Conservation (phyloP, 257 asterid species). For the Scutellaria barbata region DNA sequence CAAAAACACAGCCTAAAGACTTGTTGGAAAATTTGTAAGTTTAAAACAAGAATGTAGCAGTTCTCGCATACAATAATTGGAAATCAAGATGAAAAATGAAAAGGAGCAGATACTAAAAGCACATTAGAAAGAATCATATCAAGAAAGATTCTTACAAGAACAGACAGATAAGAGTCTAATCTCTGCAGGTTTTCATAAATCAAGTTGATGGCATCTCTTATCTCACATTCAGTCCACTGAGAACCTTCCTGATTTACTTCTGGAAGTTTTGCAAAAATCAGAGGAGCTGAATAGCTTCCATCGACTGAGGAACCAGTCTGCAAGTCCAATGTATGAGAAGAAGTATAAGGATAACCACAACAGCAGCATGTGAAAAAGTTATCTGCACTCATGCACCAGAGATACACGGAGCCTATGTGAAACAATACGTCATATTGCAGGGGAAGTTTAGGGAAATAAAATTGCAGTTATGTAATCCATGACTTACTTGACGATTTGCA, state of each 20-base stretch:
- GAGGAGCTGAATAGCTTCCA: constrained; percentile 82
- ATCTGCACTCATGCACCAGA: constrained; percentile 16
- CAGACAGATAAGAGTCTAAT: constrained; percentile 79
- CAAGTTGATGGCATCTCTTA: constrained; percentile 76
- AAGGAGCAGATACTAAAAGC: constrained; percentile 15
- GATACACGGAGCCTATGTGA: constrained; percentile 17
- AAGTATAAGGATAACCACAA: constrained; percentile 5
- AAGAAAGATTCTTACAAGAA: constrained; percentile 64
- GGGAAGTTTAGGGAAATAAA: constrained; percentile 13
- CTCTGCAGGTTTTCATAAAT: constrained; percentile 73
- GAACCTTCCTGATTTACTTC: constrained; percentile 87
- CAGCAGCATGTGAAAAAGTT: constrained; percentile 26
- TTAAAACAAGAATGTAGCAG: constrained; percentile 4
- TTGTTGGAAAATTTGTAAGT: background rate
- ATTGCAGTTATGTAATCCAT: constrained; percentile 21
- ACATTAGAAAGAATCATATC: constrained; percentile 29
- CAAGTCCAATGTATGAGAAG: constrained; percentile 40
- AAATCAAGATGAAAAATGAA: constrained; percentile 24
- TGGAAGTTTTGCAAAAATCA: constrained; percentile 83
- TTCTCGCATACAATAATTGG: constrained; percentile 24
- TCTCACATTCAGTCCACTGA: constrained; percentile 89
- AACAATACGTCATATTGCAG: constrained; percentile 14
- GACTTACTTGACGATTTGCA: constrained; percentile 75
- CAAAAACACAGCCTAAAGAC: background rate
- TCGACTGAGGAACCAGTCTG: constrained; percentile 91